Percentiles rank a stretch among this genome's conserved stretches.
These are phyloP conservation scores for Scheffersomyces quercinus DNA, from an alignment of 1,139 yeast genomes.

Conservation along the genomic window DNA sequence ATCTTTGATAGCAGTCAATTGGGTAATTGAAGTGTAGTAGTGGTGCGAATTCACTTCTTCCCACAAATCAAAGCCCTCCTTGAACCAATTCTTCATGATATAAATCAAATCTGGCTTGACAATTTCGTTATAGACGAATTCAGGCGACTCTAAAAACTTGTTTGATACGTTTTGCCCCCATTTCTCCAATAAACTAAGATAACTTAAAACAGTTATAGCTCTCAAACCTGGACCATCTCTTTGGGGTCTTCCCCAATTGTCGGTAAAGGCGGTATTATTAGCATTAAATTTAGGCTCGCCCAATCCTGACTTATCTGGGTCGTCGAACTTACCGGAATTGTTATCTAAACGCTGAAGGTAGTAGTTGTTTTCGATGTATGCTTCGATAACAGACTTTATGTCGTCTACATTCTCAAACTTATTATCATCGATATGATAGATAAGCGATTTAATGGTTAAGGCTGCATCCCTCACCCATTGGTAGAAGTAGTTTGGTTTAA, in stretches of 20 bases:
- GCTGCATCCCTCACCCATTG: conserved; percentile 95
- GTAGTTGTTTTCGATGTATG: conserved; percentile 60
- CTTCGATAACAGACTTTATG: conserved; percentile 44
- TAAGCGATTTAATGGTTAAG: conserved; percentile 68
- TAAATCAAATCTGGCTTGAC: conserved; percentile 73
- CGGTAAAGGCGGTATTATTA: conserved; percentile 61
- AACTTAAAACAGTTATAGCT: conserved; percentile 61
- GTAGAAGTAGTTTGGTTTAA: conserved; percentile 73
- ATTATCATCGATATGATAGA: conserved; percentile 50
- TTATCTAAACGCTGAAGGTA: conserved; percentile 66
- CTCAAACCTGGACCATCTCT: conserved; percentile 93
- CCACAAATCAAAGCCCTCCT: conserved; percentile 84
- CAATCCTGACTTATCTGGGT: conserved; percentile 48
- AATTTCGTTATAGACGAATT: conserved; percentile 50
- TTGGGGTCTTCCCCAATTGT: conserved; percentile 93
- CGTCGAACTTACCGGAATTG: conserved; percentile 64
- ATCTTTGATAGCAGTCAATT: conserved; percentile 63
- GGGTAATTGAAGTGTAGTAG: conserved; percentile 76
- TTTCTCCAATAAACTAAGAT: conserved; percentile 44
- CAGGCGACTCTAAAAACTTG: conserved; percentile 20
- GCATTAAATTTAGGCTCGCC: conserved; percentile 90
- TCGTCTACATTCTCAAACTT: conserved; percentile 19
- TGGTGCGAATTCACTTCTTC: conserved; percentile 80
- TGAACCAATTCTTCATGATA: conserved; percentile 62
- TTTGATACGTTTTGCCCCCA: conserved; percentile 26